These are phyloP conservation scores for Pleurotus sapidus DNA, from an alignment of 768 basidiomycete species.

Conservation along the genomic window DNA sequence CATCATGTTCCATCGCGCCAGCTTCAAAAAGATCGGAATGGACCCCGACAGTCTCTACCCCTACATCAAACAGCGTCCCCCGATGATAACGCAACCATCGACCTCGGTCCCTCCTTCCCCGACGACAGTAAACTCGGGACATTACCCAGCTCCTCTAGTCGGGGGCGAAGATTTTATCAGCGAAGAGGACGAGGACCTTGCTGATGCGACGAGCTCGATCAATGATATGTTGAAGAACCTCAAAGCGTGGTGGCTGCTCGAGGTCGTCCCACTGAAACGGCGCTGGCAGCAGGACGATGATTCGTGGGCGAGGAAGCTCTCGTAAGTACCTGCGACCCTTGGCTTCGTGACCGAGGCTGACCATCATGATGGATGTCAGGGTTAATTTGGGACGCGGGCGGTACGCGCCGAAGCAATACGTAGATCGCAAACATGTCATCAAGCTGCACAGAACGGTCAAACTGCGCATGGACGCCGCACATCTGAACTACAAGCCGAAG, in stretches of 20 bases:
- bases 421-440: slow-evolving; percentile 9
- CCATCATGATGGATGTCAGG: background rate
- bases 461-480: slow-evolving; percentile 17
- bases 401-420: slow-evolving; percentile 2
- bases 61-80: slow-evolving; percentile 35
- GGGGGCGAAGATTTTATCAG: slow-evolving; percentile 30
- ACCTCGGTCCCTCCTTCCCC: slow-evolving; percentile 22
- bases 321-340: slow-evolving; percentile 25
- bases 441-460: slow-evolving; percentile 21
- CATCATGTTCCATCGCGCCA: slow-evolving; percentile 52
- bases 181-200: slow-evolving; percentile 62
- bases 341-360: background rate
- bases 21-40: slow-evolving; percentile 43
- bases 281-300: slow-evolving; percentile 38
- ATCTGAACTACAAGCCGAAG: slow-evolving; percentile 24
- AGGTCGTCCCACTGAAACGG: slow-evolving; percentile 42
- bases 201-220: slow-evolving; percentile 45
- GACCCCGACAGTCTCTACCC: slow-evolving; percentile 44
- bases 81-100: slow-evolving; percentile 26
- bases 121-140: slow-evolving; percentile 13
- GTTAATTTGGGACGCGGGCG: slow-evolving; percentile 1
- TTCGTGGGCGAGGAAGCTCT: slow-evolving; percentile 32
- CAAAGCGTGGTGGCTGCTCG: slow-evolving; percentile 65
- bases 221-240: slow-evolving; percentile 56
- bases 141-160: slow-evolving; percentile 12